Conservation (phyloP, 352 stramenopile species). For the Plasmopara muralis region DNA sequence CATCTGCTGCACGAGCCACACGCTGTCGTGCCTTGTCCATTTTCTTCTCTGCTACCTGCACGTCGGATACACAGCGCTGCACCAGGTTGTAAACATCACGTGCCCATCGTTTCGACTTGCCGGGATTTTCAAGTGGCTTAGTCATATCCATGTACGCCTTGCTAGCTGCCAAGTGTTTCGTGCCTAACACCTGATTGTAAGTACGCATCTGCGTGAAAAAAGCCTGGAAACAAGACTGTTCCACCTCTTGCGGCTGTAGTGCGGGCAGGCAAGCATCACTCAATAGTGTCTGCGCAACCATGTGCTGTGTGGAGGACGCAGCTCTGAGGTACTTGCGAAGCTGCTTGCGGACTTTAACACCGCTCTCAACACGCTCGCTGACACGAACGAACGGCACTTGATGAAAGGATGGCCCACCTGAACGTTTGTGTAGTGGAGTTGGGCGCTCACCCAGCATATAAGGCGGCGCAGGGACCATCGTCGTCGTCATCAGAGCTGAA, state of each 20-base stretch:
- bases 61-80: conserved; percentile 71
- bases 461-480: conserved; percentile 43
- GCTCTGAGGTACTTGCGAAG: conserved; percentile 80
- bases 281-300: conserved; percentile 74
- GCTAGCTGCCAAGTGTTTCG: conserved; percentile 67
- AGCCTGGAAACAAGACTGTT: conserved; percentile 69
- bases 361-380: conserved; percentile 70
- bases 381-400: conserved; percentile 79
- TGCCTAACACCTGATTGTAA: conserved; percentile 75
- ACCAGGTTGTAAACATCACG: conserved; percentile 74
- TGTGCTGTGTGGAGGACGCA: conserved; percentile 64
- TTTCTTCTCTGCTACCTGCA: conserved; percentile 60
- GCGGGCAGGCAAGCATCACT: conserved; percentile 65
- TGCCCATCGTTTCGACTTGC: conserved; percentile 66
- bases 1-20: conserved; percentile 55
- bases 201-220: conserved; percentile 73
- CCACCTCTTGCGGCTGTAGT: conserved; percentile 76
- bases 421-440: conserved; percentile 44
- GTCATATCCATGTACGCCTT: conserved; percentile 77
- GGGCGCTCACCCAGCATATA: conserved; percentile 80
- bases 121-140: conserved; percentile 65
- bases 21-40: conserved; percentile 67
- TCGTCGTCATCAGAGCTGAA: conserved; percentile 22
- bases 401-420: conserved; percentile 51
- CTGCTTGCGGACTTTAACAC: conserved; percentile 76